Evolutionary conservation across 2,329 filamentous ascomycete genomes (phyloP).

Genomic region (Onygena corvina): DNA sequence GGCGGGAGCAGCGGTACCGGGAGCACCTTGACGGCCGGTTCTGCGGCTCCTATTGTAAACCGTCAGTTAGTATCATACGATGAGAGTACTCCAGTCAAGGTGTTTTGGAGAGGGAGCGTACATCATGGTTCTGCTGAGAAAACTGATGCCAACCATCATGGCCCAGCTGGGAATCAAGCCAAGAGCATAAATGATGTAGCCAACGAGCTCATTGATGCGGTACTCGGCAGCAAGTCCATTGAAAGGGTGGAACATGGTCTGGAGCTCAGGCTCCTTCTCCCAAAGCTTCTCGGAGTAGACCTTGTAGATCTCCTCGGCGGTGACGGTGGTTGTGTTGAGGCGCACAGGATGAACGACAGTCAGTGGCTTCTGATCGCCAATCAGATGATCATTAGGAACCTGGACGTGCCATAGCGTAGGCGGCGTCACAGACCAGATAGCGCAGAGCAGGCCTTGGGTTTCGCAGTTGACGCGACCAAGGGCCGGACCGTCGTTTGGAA

Average conservation of each 20-base stretch:
- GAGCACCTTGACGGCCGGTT: constrained; percentile 5
- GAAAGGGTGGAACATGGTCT: constrained; percentile 50
- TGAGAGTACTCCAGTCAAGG: constrained; percentile 8
- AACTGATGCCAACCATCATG: constrained; percentile 52
- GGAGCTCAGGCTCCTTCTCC: constrained; percentile 41
- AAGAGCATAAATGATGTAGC: constrained; percentile 46
- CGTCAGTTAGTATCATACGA: neutral
- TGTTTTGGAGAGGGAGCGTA: constrained; percentile 31
- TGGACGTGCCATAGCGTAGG: constrained; percentile 48
- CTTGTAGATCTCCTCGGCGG: constrained; percentile 44
- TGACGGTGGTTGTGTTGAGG: constrained; percentile 48
- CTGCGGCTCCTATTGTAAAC: constrained; percentile 21
- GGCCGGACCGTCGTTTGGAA: constrained; percentile 44
- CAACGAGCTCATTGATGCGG: constrained; percentile 43
- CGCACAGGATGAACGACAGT: constrained; percentile 43
- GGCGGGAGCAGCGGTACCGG: constrained; percentile 6
- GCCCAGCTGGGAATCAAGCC: constrained; percentile 50
- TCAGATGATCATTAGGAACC: constrained; percentile 39
- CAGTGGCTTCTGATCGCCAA: constrained; percentile 42
- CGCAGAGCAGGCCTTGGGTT: constrained; percentile 46
- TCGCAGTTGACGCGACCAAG: constrained; percentile 51
- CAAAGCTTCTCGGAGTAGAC: constrained; percentile 47
- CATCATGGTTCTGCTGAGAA: constrained; percentile 51
- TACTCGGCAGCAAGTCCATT: constrained; percentile 45
- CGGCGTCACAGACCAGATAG: constrained; percentile 46